Conservation (phyloP, 805 yeast genomes). For the Tetrapisispora taiwanensis region DNA sequence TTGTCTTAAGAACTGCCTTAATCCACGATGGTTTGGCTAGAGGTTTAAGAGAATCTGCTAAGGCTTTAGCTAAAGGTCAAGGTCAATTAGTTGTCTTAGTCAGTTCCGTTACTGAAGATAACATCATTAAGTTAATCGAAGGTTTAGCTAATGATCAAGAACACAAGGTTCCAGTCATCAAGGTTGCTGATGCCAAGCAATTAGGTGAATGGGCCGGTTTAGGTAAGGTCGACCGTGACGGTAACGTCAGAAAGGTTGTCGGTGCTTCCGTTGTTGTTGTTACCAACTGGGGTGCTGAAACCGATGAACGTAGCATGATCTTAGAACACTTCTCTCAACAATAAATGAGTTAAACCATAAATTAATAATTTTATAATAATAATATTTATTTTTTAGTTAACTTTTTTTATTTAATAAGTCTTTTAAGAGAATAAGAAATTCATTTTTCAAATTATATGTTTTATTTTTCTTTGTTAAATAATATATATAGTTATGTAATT, state of each 20-base stretch:
- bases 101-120: slow-evolving; percentile 96
- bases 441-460: not conserved
- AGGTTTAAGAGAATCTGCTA: slow-evolving; percentile 99
- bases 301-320: slow-evolving; percentile 92
- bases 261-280: slow-evolving; percentile 99
- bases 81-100: slow-evolving; percentile 96
- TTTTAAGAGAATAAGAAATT: slow-evolving; percentile 2
- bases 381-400: not conserved
- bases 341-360: slow-evolving; percentile 34
- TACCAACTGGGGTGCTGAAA: slow-evolving; percentile 99
- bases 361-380: not conserved
- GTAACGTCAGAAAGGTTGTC: slow-evolving; percentile 99
- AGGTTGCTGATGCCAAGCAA: slow-evolving; percentile 98
- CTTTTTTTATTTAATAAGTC: not conserved
- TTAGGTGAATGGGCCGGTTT: slow-evolving; percentile 99
- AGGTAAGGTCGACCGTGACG: slow-evolving; percentile 98
- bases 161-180: slow-evolving; percentile 92
- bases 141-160: slow-evolving; percentile 98
- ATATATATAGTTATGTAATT: no score
- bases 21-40: slow-evolving; percentile 99
- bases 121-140: slow-evolving; percentile 94
- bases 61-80: slow-evolving; percentile 95
- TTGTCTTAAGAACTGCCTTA: slow-evolving; percentile 94
- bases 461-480: no score
- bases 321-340: slow-evolving; percentile 92